Evolutionary conservation across 2,329 filamentous ascomycete genomes (phyloP), one percentile per base, ranked within the genome.

Genomic region (Dryadomyces quercivorus): DNA sequence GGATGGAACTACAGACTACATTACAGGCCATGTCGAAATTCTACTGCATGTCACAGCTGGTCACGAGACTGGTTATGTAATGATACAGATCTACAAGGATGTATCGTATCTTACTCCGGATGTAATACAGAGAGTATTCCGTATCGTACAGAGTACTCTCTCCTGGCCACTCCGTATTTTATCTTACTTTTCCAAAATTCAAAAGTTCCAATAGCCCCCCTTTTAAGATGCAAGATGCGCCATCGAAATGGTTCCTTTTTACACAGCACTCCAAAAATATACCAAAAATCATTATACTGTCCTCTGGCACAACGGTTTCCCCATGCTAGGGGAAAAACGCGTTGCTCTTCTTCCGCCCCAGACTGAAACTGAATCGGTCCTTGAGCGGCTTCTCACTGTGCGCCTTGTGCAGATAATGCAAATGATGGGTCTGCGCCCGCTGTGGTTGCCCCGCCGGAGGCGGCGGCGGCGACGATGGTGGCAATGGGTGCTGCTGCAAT

Each of bases 301-400:
- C 42, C 16, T 18, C 13, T 20, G 4, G 7, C 16, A 10, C 38
- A 26, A 38, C 18, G 13, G 9, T 8, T 10, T 15, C 16, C 51
- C 36, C 44, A 20, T 6, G 6, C 49, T 58, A 70, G 50, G 66
- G 66, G 55, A 67, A 62, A 55, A 73, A 63, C 57, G 73, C 71
- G 58, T 74, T 77, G 66, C 80, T 85, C 76, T 86, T 89, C 73
- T 89, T 90, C 63, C 81, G 73, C 5, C 85, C 82, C 13, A 89
- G 63, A 56, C 78, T 72, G 60, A 83, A 81, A 61, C 76, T 85
- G 61, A 89, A 86, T 26, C 84, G 75, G 59, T 82, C 81, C 70
- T 52, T 57, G 42, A 50, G 36, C 49, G 26, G 46, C 46, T 22
- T 49, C 46, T 38, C 53, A 10, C 40, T 20, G 15, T 51, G 46